A percentile compares a stretch with the other conserved stretches of the same genome.
These are phyloP conservation scores for Kluyveromyces aestuarii DNA, from an alignment of 805 yeast species.

Conservation along the genomic window DNA sequence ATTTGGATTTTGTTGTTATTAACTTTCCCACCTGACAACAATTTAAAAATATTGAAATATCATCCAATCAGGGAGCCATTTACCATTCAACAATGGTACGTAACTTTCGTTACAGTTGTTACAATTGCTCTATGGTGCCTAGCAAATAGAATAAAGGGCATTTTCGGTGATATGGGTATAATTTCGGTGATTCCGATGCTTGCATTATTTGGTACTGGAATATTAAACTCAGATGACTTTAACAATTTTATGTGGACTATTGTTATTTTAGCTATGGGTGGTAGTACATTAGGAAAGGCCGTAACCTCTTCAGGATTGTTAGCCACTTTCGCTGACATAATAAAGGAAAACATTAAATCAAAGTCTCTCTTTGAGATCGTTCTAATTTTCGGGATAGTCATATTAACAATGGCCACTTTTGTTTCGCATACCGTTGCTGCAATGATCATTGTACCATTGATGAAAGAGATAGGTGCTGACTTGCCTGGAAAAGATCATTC, in stretches of 20 bases:
- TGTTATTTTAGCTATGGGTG: slow-evolving; percentile 95
- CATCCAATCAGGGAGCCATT: slow-evolving; percentile 58
- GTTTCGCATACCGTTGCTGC: slow-evolving; percentile 98
- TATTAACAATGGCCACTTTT: slow-evolving; percentile 82
- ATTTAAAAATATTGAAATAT: slow-evolving; percentile 37
- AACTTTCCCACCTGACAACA: slow-evolving; percentile 49
- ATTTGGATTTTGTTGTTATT: slow-evolving; percentile 68
- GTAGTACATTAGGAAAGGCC: slow-evolving; percentile 90
- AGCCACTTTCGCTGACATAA: slow-evolving; percentile 61
- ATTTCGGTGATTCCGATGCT: slow-evolving; percentile 83
- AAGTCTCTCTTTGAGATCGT: slow-evolving; percentile 67
- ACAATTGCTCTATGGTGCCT: slow-evolving; percentile 90
- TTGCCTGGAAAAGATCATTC: slow-evolving; percentile 75
- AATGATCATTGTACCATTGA: slow-evolving; percentile 80
- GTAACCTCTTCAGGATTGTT: slow-evolving; percentile 86
- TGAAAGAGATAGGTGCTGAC: slow-evolving; percentile 77
- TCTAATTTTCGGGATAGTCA: slow-evolving; percentile 71
- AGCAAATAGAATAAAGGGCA: slow-evolving; percentile 59
- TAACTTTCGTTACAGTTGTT: slow-evolving; percentile 50
- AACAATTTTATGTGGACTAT: slow-evolving; percentile 96
- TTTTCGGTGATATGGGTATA: slow-evolving; percentile 95
- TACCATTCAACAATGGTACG: slow-evolving; percentile 65
- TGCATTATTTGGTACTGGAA: slow-evolving; percentile 88
- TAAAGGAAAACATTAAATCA: slow-evolving; percentile 57
- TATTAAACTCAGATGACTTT: slow-evolving; percentile 81